Base-by-base conservation (phyloP, 2,329 filamentous ascomycete species). In the Neurospora crassa region DNA sequence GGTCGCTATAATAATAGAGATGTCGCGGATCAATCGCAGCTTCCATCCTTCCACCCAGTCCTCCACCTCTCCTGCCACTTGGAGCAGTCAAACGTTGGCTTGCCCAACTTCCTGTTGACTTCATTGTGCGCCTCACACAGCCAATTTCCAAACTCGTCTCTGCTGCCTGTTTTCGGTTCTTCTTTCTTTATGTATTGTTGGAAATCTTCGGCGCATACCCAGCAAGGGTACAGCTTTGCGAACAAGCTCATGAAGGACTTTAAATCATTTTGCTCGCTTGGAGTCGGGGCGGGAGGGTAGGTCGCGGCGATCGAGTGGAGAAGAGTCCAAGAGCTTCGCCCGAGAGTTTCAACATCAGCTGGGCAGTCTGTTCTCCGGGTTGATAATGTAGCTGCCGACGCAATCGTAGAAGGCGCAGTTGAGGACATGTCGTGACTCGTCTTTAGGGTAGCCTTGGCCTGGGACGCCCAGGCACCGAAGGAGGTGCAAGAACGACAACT, bases 11-110 rank as follows among this genome's bases (percentile, higher is more conserved):
- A 69, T 37, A 16, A 37, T 37, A 6, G 34, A 37, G 7, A 41
- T 16, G 37, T 24, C 16, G 40, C 5, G 16, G 16, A 20, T 74
- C 40, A 89, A 74, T 88, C 88, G 76, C 88, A 90, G 2, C 87
- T 84, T 40, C 88, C 88, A 77, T 90, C 90, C 79, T 88, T 89
- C 91, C 92, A 97, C 0, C 96, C 96, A 1, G 92, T 96, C 82
- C 92, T 86, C 96, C 96, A 99, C 80, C 96, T 88, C 85, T 98
- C 92, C 80, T 97, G 90, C 95, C 96, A 98, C 77, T 85, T 88
- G 70, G 84, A 85, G 82, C 96, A 99, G 84, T 99, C 94, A 82
- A 99, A 99, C 76, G 87, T 87, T 72, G 88, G 86, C 86, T 99
- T 99, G 68, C 96, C 96, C 76, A 99, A 81, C 84, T 97, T 98